Base-by-base conservation (phyloP, 2,329 filamentous ascomycete genomes). In the Tolypocladium endophyticum region DNA sequence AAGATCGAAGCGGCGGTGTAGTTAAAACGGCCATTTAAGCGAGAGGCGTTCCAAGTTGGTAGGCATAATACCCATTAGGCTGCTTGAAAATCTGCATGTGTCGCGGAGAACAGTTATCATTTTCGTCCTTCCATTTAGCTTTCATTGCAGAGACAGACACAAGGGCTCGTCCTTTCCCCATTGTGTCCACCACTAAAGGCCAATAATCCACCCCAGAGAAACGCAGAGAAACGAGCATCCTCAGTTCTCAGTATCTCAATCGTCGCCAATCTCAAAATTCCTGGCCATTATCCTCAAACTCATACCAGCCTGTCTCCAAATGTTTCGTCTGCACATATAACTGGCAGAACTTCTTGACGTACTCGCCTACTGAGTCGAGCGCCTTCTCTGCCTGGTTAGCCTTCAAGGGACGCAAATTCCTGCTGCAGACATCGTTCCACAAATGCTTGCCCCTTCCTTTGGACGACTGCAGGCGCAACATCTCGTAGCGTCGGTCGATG, bases 1-100 rank as follows among this genome's bases (percentile, higher is more conserved):
- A 86, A 83, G 67, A 82, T 86, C 61, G 68, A 67, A n/a, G 61
- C 66, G 39, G 62, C 61, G 30, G 9, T 23, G 30, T 53, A 53
- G 50, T 20, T 53, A n/a, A 14, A 14, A 53, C 28, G 4, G 50
- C 20, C 39, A 25, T 50, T 36, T 20, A 30, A 57, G 25, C 56
- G 65, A 61, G 63, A 41, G 50, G 50, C 50, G 50, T 53, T n/a
- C 8, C 50, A 35, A n/a, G 50, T 53, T 35, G 47, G 30, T 53
- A 53, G 50, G 30, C 50, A 53, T 11, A 35, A 53, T 53, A 35
- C 50, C 50, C 50, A 23, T n/a, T 35, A 30, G 50, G 30, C 30
- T 53, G 30, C 30, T 53, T 14, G 18, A 35, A 9, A 8, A n/a
- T 7, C 4, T 35, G 30, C 50, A n/a, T n/a, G 50, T 53, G 50